A percentile compares a stretch with the other conserved stretches of the same genome.
Conservation (phyloP, 306 rosid genomes). For the Acacia melanoxylon region DNA sequence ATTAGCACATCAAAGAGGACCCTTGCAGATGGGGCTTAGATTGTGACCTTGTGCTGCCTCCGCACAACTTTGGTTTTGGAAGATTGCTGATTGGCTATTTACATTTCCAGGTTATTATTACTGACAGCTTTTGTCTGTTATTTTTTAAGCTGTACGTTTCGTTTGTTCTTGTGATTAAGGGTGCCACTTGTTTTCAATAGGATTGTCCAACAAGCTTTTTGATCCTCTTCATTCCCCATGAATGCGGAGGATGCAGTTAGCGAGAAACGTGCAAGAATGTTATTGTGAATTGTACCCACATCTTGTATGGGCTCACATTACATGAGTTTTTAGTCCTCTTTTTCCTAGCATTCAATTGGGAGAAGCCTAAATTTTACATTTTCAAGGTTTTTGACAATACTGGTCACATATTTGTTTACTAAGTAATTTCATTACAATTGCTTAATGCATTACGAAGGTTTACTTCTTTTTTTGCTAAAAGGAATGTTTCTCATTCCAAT, state of each 20-base stretch:
- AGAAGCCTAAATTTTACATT: background rate
- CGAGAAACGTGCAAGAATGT: background rate
- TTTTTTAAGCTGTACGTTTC: background rate
- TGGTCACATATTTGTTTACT: background rate
- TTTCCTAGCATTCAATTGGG: too few relatives aligned
- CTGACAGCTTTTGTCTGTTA: slow-evolving; percentile 15
- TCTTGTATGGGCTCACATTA: background rate
- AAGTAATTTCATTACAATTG: background rate
- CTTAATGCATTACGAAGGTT: too few relatives aligned
- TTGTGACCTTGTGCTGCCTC: background rate
- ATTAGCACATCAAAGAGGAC: slow-evolving; percentile 93
- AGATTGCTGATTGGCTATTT: background rate
- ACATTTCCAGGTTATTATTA: slow-evolving; percentile 13
- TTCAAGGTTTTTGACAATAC: background rate
- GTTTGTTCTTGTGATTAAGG: background rate
- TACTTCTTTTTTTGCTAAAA: too few relatives aligned
- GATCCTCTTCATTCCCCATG: background rate
- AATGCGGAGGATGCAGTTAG: background rate
- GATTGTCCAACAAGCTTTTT: background rate
- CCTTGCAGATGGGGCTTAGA: slow-evolving; percentile 77
- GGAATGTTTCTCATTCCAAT: too few relatives aligned
- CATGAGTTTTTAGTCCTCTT: background rate
- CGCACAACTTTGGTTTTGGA: background rate
- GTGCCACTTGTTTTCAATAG: background rate
- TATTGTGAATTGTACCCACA: background rate